Base-by-base conservation (phyloP, 345 rosid genomes). In the Xanthoceras sorbifolium region DNA sequence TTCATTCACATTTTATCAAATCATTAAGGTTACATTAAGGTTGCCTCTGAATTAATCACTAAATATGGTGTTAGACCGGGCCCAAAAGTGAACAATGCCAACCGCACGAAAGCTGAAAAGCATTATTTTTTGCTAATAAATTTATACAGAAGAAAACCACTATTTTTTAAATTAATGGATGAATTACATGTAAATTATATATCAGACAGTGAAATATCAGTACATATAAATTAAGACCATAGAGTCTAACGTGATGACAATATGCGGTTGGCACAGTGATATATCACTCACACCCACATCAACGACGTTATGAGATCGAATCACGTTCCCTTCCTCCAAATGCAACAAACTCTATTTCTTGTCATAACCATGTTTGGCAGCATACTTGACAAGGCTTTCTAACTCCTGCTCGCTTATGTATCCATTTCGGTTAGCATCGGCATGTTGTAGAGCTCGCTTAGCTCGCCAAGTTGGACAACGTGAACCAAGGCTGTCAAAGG, bases 401-500 rank as follows among this genome's bases (percentile, higher is more conserved):
- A 80, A 42, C 64, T 80, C 80, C 0, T 62, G 36, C 54, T 71
- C 38, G 20, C 17, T 46, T n/a, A 80, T 67, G 70, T 17, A 60
- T 5, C 80, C 77, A 48, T 80, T 69, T 7, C 77, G 59, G 34
- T 71, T 72, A 15, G 52, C 20, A 44, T 80, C 80, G 0, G 80
- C 80, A 55, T 80, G 61, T 5, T 12, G 17, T 9, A 80, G 25
- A 2, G 76, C 83, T 17, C 68, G 67, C 7, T 1, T 42, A 9
- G 69, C 55, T 46, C 79, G 60, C 29, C 73, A 9, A 20, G 44
- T 42, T 15, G 83, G 79, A 29, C 57, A 31, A 11, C 69, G 50
- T 0, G 81, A 76, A 48, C 81, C 81, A 7, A 83, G 52, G 55
- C 48, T 15, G 3, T 34, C 5, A 38, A 79, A 79, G 55, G 81